Percentiles rank a stretch among this genome's conserved stretches.
phyloP scores from a whole-genome alignment of 2,329 filamentous ascomycete species.

The Knufia fluminis region DNA sequence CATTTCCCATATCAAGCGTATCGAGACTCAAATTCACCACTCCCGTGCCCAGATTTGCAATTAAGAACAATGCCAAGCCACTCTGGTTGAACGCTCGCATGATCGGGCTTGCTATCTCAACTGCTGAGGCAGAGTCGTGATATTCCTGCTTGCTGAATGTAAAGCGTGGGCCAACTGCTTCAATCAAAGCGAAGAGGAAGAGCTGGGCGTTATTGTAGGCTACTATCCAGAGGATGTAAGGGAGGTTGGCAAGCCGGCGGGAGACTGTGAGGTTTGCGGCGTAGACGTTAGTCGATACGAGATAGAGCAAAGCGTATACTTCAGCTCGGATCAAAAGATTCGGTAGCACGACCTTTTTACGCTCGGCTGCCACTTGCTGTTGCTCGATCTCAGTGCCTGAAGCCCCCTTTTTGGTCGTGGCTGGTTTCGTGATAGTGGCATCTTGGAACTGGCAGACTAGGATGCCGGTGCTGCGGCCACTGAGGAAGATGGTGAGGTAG shows the following conservation, averaged over 20 bases:
- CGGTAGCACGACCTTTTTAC: slow-evolving; percentile 9
- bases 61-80: slow-evolving; percentile 71
- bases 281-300: slow-evolving; percentile 55
- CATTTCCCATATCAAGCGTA: slow-evolving; percentile 62
- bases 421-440: neutral
- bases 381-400: slow-evolving; percentile 16
- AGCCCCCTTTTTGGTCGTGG: neutral
- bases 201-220: slow-evolving; percentile 84
- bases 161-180: slow-evolving; percentile 43
- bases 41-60: slow-evolving; percentile 84
- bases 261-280: slow-evolving; percentile 72
- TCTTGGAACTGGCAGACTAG: slow-evolving; percentile 54
- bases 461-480: slow-evolving; percentile 75
- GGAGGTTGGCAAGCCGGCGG: slow-evolving; percentile 80
- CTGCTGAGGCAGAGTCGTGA: slow-evolving; percentile 30
- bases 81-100: slow-evolving; percentile 80
- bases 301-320: slow-evolving; percentile 63
- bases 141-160: slow-evolving; percentile 1
- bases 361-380: neutral
- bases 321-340: slow-evolving; percentile 13
- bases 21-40: slow-evolving; percentile 77
- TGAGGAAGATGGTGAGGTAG: slow-evolving; percentile 89
- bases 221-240: slow-evolving; percentile 87
- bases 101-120: slow-evolving; percentile 40
- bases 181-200: slow-evolving; percentile 65